Percentiles rank a stretch among this genome's conserved stretches.
These are phyloP conservation scores for Nemania bipapillata DNA, from an alignment of 2,329 filamentous ascomycete genomes.

Conservation along the genomic window DNA sequence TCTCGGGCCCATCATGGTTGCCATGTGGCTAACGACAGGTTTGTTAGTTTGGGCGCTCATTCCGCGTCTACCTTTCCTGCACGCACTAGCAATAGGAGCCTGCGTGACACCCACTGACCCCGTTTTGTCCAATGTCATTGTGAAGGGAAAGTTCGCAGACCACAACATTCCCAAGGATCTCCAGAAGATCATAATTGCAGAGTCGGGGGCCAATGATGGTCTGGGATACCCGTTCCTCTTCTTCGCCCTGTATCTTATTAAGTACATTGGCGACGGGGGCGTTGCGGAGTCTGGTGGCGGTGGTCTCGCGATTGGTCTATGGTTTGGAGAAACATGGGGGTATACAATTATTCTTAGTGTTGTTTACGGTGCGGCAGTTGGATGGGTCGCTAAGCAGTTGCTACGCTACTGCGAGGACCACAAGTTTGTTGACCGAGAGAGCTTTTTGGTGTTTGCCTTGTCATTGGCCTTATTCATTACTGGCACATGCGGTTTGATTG, in stretches of 20 bases:
- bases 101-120: slow-evolving; percentile 95
- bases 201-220: slow-evolving; percentile 90
- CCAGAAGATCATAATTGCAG: slow-evolving; percentile 82
- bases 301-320: slow-evolving; percentile 75
- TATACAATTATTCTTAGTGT: slow-evolving; percentile 85
- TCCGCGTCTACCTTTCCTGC: slow-evolving; percentile 76
- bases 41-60: slow-evolving; percentile 81
- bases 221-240: slow-evolving; percentile 90
- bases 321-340: slow-evolving; percentile 86
- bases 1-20: slow-evolving; percentile 83
- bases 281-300: slow-evolving; percentile 67
- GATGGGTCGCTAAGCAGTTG: slow-evolving; percentile 82
- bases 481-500: slow-evolving; percentile 86
- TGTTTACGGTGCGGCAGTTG: slow-evolving; percentile 78
- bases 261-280: slow-evolving; percentile 73
- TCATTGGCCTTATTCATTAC: slow-evolving; percentile 86
- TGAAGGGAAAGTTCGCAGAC: slow-evolving; percentile 93
- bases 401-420: slow-evolving; percentile 85
- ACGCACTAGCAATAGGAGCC: slow-evolving; percentile 81
- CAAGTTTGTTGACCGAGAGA: slow-evolving; percentile 85
- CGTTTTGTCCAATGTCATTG: slow-evolving; percentile 85
- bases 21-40: slow-evolving; percentile 88
- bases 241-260: slow-evolving; percentile 83
- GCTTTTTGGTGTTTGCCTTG: slow-evolving; percentile 87
- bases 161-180: slow-evolving; percentile 85